Conservation (phyloP, 2,329 filamentous ascomycete genomes). For the Penicillium sclerotiorum region DNA sequence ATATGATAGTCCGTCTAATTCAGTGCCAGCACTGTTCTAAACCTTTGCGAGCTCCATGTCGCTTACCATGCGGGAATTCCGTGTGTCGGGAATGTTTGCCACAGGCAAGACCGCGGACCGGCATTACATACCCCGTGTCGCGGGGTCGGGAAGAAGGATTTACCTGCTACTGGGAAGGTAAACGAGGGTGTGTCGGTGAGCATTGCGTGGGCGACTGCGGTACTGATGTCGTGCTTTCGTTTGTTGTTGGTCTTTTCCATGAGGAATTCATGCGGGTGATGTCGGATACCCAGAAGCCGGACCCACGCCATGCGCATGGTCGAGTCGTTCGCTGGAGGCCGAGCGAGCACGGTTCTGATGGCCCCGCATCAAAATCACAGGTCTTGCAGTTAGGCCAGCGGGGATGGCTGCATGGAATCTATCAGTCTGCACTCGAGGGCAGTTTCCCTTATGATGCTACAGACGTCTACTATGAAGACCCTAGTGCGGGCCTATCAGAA, state of each 20-base stretch:
- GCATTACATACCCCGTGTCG: conserved; percentile 76
- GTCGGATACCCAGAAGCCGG: conserved; percentile 6
- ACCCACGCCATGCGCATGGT: conserved; percentile 30
- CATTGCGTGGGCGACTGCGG: conserved; percentile 78
- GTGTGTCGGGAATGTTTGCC: conserved; percentile 78
- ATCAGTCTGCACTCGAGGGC: conserved; percentile 65
- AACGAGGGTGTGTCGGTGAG: conserved; percentile 62
- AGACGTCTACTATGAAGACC: conserved; percentile 55
- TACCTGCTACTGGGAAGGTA: conserved; percentile 62
- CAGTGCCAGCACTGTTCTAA: conserved; percentile 76
- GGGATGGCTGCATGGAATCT: conserved; percentile 63
- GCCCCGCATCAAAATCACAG: not conserved
- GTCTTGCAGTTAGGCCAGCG: conserved; percentile 10
- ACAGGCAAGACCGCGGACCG: conserved; percentile 61
- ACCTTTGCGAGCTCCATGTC: conserved; percentile 69
- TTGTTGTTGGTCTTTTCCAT: conserved; percentile 65
- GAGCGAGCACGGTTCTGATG: conserved; percentile 6
- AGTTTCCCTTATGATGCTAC: conserved; percentile 57
- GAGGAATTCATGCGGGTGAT: conserved; percentile 23
- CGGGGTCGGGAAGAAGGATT: conserved; percentile 70
- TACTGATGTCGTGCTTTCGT: conserved; percentile 74
- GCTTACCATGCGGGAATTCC: conserved; percentile 78
- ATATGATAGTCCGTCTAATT: conserved; percentile 70
- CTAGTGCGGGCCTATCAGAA: not conserved
- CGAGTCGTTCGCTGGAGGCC: conserved; percentile 33